A percentile compares a stretch with the other conserved stretches of the same genome.
Evolutionary conservation across 306 rosid species (phyloP).

Genomic region (Cyamopsis tetragonoloba): DNA sequence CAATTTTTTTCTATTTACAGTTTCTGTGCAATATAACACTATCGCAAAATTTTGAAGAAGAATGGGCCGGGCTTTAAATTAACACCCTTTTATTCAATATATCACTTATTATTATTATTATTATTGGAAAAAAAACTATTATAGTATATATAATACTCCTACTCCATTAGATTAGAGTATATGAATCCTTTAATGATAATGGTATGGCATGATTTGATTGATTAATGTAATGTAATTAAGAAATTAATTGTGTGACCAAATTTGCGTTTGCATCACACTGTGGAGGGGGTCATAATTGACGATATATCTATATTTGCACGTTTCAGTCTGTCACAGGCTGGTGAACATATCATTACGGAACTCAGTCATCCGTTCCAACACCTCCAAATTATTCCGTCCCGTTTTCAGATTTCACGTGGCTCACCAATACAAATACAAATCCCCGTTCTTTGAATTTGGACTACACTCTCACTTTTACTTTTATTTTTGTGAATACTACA

Average conservation of each 20-base stretch:
- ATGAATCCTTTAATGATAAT: background rate
- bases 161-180: background rate
- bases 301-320: slow-evolving; percentile 15
- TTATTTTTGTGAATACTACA: no score
- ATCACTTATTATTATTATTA: no score
- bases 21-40: no score
- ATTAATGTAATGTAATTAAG: slow-evolving; percentile 7
- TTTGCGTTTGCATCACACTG: slow-evolving; percentile 38
- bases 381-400: slow-evolving; percentile 30
- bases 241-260: slow-evolving; percentile 19
- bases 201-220: slow-evolving; percentile 24
- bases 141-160: no score
- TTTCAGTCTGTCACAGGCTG: slow-evolving; percentile 20
- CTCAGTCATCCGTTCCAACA: slow-evolving; percentile 39
- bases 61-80: no score
- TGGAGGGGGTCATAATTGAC: slow-evolving; percentile 36
- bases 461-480: background rate
- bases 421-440: background rate
- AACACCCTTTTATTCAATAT: no score
- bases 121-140: no score
- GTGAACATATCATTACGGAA: slow-evolving; percentile 40
- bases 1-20: no score
- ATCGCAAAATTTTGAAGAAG: no score
- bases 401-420: slow-evolving; percentile 17
- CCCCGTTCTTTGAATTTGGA: background rate